These are phyloP conservation scores for Oemleria cerasiformis DNA, from an alignment of 306 rosid genomes.

Conservation along the genomic window DNA sequence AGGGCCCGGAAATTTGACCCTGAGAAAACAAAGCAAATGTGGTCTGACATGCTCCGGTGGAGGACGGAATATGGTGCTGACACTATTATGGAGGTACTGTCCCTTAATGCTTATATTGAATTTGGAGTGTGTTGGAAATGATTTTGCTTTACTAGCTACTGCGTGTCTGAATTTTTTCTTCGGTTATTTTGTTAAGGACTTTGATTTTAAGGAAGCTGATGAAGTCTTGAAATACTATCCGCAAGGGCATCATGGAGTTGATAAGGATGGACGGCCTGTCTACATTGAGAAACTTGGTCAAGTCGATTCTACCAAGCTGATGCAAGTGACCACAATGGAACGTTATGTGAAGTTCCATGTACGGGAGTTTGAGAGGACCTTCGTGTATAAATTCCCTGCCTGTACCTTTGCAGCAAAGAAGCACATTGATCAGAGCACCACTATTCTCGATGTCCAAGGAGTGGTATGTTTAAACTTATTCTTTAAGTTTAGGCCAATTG, in stretches of 20 bases:
- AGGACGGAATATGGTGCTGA: conserved; percentile 26
- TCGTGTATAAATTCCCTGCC: conserved; percentile 71
- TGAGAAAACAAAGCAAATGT: conserved; percentile 29
- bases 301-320: conserved; percentile 77
- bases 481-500: neutral
- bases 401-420: conserved; percentile 83
- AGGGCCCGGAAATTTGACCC: conserved; percentile 23
- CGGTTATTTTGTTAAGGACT: conserved; percentile 48
- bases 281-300: conserved; percentile 83
- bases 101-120: neutral
- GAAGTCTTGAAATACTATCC: conserved; percentile 90
- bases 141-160: neutral
- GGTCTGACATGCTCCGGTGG: conserved; percentile 31
- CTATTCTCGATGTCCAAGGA: conserved; percentile 96
- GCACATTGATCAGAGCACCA: conserved; percentile 91
- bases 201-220: conserved; percentile 73
- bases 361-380: conserved; percentile 82
- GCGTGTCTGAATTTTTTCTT: neutral
- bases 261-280: conserved; percentile 83
- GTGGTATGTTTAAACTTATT: conserved; percentile 52
- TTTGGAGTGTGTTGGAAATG: neutral
- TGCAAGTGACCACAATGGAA: conserved; percentile 86
- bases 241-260: conserved; percentile 97
- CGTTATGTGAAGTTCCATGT: conserved; percentile 81
- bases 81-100: conserved; percentile 18